A percentile compares a stretch with the other conserved stretches of the same genome.
These are phyloP conservation scores for Coprinellus aureogranulatus DNA, from an alignment of 768 basidiomycete species.

Conservation along the genomic window DNA sequence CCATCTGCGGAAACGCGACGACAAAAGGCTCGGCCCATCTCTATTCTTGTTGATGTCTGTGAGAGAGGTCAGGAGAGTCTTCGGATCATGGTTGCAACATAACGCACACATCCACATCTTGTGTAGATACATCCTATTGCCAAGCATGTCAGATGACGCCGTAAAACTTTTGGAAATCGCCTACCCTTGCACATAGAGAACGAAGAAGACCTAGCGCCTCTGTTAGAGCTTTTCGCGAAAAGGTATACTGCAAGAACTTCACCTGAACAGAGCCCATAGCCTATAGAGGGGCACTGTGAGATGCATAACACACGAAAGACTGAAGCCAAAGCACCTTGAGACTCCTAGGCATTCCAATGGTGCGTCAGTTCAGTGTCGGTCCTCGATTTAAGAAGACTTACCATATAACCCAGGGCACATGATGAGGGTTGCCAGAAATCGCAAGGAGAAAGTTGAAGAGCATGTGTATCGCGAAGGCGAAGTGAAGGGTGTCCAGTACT, in stretches of 20 bases:
- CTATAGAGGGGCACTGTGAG: conserved; percentile 6
- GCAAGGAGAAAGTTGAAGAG: conserved; percentile 24
- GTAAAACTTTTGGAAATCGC: too few relatives aligned
- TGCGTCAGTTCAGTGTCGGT: background rate
- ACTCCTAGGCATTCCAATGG: conserved; percentile 21
- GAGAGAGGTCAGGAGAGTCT: background rate
- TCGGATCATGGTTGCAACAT: background rate
- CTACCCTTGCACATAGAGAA: conserved; percentile 30
- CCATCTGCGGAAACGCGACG: background rate
- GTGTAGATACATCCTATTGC: conserved; percentile 27
- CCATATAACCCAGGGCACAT: conserved; percentile 21
- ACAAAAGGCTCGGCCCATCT: background rate
- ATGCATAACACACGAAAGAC: too few relatives aligned
- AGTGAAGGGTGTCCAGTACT: conserved; percentile 25
- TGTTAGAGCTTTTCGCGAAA: background rate
- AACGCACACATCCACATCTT: conserved; percentile 31
- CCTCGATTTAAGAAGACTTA: conserved; percentile 8
- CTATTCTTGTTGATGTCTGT: background rate
- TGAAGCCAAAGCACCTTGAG: conserved; percentile 21
- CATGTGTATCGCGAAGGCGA: conserved; percentile 26
- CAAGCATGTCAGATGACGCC: background rate
- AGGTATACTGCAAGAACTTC: background rate
- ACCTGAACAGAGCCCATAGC: conserved; percentile 23
- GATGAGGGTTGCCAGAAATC: conserved; percentile 16
- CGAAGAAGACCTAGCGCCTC: conserved; percentile 20